A percentile compares a stretch with the other conserved stretches of the same genome.
phyloP scores from a whole-genome alignment of 2,329 filamentous ascomycete genomes.

The Corinectria fuckeliana region DNA sequence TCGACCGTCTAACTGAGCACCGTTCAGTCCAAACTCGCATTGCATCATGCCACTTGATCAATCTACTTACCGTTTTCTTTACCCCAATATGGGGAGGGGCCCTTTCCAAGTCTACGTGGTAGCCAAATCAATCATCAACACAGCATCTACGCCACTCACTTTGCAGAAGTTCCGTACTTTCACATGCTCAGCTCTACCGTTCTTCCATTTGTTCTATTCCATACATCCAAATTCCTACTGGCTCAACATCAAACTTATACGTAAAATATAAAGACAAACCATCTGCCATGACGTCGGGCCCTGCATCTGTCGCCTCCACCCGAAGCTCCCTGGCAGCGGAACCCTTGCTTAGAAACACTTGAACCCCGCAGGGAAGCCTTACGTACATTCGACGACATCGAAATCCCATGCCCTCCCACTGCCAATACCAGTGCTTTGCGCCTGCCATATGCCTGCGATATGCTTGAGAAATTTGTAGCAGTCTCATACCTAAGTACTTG shows the following conservation, averaged over 20 bases:
- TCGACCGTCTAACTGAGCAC: slow-evolving; percentile 9
- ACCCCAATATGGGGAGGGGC: neutral
- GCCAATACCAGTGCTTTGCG: slow-evolving; percentile 24
- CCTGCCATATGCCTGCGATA: slow-evolving; percentile 17
- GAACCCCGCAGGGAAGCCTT: slow-evolving; percentile 34
- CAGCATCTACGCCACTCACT: slow-evolving; percentile 3
- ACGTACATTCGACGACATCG: slow-evolving; percentile 32
- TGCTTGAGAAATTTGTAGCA: neutral
- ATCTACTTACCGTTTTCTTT: slow-evolving; percentile 12
- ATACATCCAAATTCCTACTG: slow-evolving; percentile 16
- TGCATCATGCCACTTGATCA: slow-evolving; percentile 24
- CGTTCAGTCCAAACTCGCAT: slow-evolving; percentile 13
- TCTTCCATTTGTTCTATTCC: slow-evolving; percentile 12
- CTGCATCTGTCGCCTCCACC: slow-evolving; percentile 13
- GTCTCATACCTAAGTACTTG: slow-evolving; percentile 1
- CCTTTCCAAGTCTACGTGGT: no score
- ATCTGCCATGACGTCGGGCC: slow-evolving; percentile 28
- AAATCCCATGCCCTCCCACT: slow-evolving; percentile 17
- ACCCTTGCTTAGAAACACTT: slow-evolving; percentile 7
- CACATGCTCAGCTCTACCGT: no score
- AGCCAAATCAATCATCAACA: no score
- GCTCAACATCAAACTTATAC: slow-evolving; percentile 22
- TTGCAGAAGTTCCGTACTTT: neutral
- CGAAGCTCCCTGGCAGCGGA: slow-evolving; percentile 12
- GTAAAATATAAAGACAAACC: slow-evolving; percentile 18